These are phyloP conservation scores for Diaporthe humulicola DNA, from an alignment of 2,329 filamentous ascomycete genomes.

Conservation along the genomic window DNA sequence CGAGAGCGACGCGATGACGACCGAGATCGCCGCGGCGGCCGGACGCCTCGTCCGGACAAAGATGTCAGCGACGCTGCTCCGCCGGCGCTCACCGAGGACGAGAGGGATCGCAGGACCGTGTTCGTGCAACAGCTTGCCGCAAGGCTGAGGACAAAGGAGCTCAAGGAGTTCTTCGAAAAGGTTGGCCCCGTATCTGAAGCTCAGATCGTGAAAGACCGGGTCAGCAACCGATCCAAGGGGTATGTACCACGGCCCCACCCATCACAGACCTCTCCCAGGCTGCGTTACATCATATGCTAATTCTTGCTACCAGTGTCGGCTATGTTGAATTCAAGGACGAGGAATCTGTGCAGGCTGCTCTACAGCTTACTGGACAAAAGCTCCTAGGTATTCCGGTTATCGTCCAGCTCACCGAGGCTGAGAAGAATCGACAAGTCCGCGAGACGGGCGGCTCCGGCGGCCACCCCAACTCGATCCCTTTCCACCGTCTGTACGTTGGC, in stretches of 20 bases:
- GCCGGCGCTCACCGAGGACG: slow-evolving; percentile 84
- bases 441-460: slow-evolving; percentile 77
- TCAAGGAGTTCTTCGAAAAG: slow-evolving; percentile 96
- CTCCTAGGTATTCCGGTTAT: slow-evolving; percentile 99
- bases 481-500: slow-evolving; percentile 98
- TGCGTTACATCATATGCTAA: slow-evolving; percentile 3
- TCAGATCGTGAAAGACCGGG: slow-evolving; percentile 97
- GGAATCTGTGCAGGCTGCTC: slow-evolving; percentile 91
- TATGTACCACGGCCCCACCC: slow-evolving; percentile 59
- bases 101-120: slow-evolving; percentile 95
- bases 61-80: slow-evolving; percentile 72
- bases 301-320: slow-evolving; percentile 78
- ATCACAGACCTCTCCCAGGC: neutral
- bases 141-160: slow-evolving; percentile 89
- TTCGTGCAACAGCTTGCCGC: slow-evolving; percentile 99
- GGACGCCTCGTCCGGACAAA: slow-evolving; percentile 61
- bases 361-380: slow-evolving; percentile 98
- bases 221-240: slow-evolving; percentile 98
- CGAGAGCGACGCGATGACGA: slow-evolving; percentile 55
- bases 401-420: slow-evolving; percentile 97
- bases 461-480: slow-evolving; percentile 87
- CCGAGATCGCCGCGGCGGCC: slow-evolving; percentile 63
- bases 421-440: slow-evolving; percentile 98
- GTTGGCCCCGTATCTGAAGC: slow-evolving; percentile 95
- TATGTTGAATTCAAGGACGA: slow-evolving; percentile 99